phyloP scores from a whole-genome alignment of 495 filamentous ascomycete genomes.

The Lineolata rhizophorae region DNA sequence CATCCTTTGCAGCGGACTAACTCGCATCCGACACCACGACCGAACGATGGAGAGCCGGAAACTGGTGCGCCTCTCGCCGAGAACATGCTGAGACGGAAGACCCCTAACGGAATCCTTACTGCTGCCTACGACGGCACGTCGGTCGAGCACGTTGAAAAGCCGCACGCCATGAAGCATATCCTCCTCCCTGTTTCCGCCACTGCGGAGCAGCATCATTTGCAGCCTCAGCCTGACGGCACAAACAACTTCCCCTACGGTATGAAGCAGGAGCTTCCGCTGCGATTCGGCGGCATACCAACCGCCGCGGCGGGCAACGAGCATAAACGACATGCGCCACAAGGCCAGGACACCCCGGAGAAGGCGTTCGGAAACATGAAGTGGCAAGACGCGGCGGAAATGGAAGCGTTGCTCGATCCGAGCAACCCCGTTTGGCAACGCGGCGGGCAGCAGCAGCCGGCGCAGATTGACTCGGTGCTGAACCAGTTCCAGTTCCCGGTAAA shows the following conservation, averaged over 20 bases:
- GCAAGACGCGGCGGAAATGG: too few species aligned
- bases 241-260: slow-evolving; percentile 78
- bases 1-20: slow-evolving; percentile 11
- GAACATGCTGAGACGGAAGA: slow-evolving; percentile 78
- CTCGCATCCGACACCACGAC: not conserved
- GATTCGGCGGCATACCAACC: too few species aligned
- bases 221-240: slow-evolving; percentile 41
- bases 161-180: slow-evolving; percentile 72
- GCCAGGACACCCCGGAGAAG: too few species aligned
- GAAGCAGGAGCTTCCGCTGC: not conserved
- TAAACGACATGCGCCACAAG: too few species aligned
- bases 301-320: too few species aligned
- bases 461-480: slow-evolving; percentile 3
- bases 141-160: slow-evolving; percentile 49
- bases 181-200: slow-evolving; percentile 43
- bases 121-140: slow-evolving; percentile 85
- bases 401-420: not conserved
- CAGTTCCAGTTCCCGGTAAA: slow-evolving; percentile 2
- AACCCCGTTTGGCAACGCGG: not conserved
- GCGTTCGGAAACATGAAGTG: too few species aligned
- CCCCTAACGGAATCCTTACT: slow-evolving; percentile 78
- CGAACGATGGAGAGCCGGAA: too few species aligned
- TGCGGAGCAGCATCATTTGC: slow-evolving; percentile 8
- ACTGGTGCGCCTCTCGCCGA: too few species aligned
- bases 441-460: not conserved